phyloP scores from a whole-genome alignment of 1,284 basidiomycete genomes.

The Chondrostereum purpureum region DNA sequence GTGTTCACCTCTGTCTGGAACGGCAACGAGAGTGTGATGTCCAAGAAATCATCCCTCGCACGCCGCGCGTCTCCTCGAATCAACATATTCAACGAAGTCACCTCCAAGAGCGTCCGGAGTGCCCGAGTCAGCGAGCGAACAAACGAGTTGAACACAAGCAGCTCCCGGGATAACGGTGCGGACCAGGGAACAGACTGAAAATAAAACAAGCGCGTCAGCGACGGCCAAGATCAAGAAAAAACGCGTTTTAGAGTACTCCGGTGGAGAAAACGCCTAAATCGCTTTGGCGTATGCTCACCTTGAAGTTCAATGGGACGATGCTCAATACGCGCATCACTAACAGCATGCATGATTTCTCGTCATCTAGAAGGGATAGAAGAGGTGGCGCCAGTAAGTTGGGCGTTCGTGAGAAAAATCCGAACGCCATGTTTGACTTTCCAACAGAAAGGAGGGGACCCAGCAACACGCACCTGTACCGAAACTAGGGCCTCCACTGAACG shows the following conservation, averaged over 20 bases:
- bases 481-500: conserved; percentile 91
- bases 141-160: conserved; percentile 98
- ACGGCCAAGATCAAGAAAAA: conserved; percentile 8
- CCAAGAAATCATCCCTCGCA: conserved; percentile 85
- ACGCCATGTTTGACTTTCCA: conserved; percentile 7
- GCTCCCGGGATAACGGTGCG: conserved; percentile 90
- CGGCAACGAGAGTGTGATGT: conserved; percentile 84
- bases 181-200: conserved; percentile 78
- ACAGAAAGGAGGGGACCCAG: conserved; percentile 15
- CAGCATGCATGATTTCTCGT: conserved; percentile 87
- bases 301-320: conserved; percentile 89
- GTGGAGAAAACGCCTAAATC: no score
- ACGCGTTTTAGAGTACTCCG: no score
- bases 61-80: conserved; percentile 83
- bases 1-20: conserved; percentile 98
- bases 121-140: conserved; percentile 86
- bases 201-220: conserved; percentile 7
- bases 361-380: no score
- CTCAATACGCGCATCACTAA: conserved; percentile 95
- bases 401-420: conserved; percentile 8
- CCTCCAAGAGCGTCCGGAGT: conserved; percentile 86
- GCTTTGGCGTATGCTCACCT: no score
- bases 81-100: conserved; percentile 87
- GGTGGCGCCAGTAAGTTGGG: conserved; percentile 12
- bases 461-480: conserved; percentile 73